phyloP scores from a whole-genome alignment of 371 early-diverging fungal species.

The Mortierella sp. region DNA sequence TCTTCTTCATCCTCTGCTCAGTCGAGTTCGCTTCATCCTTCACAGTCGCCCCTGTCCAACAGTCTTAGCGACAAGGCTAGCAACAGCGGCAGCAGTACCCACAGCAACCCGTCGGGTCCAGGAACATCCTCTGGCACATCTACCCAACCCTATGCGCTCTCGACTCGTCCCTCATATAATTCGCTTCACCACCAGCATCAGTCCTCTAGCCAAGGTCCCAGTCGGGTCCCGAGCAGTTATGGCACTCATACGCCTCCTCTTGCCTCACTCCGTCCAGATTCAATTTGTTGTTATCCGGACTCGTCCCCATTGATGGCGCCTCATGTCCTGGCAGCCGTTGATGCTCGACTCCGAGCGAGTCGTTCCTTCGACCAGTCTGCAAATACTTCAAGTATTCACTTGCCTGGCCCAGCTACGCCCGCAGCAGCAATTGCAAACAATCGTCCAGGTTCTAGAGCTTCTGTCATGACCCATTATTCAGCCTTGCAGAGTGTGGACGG shows the following conservation, averaged over 20 bases:
- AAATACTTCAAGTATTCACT: too few relatives aligned
- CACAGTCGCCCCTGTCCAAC: too few relatives aligned
- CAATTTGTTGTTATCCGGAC: constrained; percentile 20
- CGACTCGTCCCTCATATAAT: not conserved
- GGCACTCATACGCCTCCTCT: not conserved
- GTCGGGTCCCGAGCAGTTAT: too few relatives aligned
- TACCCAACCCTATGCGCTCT: not conserved
- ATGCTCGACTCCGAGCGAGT: constrained; percentile 20
- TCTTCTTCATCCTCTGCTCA: not conserved
- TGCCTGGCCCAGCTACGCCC: too few relatives aligned
- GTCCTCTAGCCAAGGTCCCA: too few relatives aligned
- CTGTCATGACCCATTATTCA: constrained; percentile 17
- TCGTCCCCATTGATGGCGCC: constrained; percentile 39
- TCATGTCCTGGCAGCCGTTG: constrained; percentile 28
- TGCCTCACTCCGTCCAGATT: constrained; percentile 20
- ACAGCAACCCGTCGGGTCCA: too few relatives aligned
- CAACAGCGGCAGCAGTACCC: too few relatives aligned
- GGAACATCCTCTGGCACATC: not conserved
- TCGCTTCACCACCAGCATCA: constrained; percentile 4
- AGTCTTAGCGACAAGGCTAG: too few relatives aligned
- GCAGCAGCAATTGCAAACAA: too few relatives aligned
- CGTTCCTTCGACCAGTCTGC: too few relatives aligned
- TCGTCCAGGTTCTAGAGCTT: not conserved
- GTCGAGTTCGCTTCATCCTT: not conserved
- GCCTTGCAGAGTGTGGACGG: constrained; percentile 21